Base-by-base conservation (phyloP, 1,284 basidiomycete genomes). In the Ceratobasidium sp. region DNA sequence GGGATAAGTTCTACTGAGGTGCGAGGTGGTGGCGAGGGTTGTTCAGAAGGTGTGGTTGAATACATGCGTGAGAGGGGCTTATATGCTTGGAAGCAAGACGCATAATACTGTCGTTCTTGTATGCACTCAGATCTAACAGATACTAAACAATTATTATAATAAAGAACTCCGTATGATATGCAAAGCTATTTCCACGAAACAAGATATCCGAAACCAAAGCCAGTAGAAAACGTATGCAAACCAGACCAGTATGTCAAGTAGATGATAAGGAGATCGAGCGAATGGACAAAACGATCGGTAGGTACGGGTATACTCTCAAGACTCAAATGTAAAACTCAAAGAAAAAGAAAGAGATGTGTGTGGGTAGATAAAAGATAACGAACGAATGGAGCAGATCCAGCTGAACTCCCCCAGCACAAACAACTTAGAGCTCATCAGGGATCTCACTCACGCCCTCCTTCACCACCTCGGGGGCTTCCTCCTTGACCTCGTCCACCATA, bases 1-100 rank as follows among this genome's bases (percentile, higher is more conserved):
- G 86, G 83, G 0, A 88, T 91, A 77, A 95, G 94, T 80, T 95
- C 93, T 11, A 95, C 89, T 31, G 84, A 87, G 53, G 89, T 95
- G 8, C 86, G 95, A n/a, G 81, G 82, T 11, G 85, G 86, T 85
- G 85, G 80, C 78, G 59, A 65, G 64, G 15, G 89, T 79, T 86
- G 89, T 4, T 82, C 87, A 4, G 74, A 79, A 2, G 75, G 79
- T 0, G 81, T 91, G 5, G 83, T 82, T 5, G 77, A 84, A 14
- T 90, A 89, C 79, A 88, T 95, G 53, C 75, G 80, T 11, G 76
- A 84, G 45, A 82, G 89, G 54, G 77, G 81, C 1, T 79, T 94
- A 75, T 94, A 93, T 79, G 59, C 60, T 53, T 62, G 69, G 69
- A 60, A 62, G 17, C 44, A 22, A 69, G 53, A 45, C 36, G 36